Evolutionary conservation across 331 rosid genomes (phyloP).

Genomic region (Acacia concinna): DNA sequence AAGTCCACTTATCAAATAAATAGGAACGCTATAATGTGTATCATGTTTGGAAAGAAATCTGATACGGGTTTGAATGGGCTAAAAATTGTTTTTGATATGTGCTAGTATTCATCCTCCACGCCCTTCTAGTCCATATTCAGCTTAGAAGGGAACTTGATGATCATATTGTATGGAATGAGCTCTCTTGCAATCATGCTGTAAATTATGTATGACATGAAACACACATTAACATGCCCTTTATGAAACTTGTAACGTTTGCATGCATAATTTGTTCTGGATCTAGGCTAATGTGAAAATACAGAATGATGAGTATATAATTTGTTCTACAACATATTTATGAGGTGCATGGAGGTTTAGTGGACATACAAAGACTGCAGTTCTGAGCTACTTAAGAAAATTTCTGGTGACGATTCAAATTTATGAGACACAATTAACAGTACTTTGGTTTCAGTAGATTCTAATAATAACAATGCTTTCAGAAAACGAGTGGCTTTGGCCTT

Average conservation of each 20-base stretch:
- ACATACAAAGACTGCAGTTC: background rate
- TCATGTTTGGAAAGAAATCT: background rate
- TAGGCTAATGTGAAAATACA: background rate
- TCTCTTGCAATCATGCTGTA: background rate
- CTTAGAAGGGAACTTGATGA: background rate
- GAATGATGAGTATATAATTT: background rate
- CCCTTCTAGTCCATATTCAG: background rate
- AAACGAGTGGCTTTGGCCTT: background rate
- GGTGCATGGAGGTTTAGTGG: background rate
- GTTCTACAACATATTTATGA: background rate
- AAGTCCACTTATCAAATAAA: background rate
- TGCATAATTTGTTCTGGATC: background rate
- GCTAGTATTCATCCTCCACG: background rate
- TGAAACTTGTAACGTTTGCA: background rate
- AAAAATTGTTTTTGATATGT: background rate
- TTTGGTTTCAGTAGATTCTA: background rate
- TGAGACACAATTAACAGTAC: background rate
- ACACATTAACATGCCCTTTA: background rate
- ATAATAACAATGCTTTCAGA: background rate
- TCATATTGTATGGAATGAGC: background rate
- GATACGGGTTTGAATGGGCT: background rate
- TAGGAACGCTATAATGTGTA: background rate
- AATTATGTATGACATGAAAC: background rate
- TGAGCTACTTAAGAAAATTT: background rate
- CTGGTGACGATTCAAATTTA: background rate